These are phyloP conservation scores for Diutina neorugosa DNA, from an alignment of 1,139 yeast species.

Conservation along the genomic window DNA sequence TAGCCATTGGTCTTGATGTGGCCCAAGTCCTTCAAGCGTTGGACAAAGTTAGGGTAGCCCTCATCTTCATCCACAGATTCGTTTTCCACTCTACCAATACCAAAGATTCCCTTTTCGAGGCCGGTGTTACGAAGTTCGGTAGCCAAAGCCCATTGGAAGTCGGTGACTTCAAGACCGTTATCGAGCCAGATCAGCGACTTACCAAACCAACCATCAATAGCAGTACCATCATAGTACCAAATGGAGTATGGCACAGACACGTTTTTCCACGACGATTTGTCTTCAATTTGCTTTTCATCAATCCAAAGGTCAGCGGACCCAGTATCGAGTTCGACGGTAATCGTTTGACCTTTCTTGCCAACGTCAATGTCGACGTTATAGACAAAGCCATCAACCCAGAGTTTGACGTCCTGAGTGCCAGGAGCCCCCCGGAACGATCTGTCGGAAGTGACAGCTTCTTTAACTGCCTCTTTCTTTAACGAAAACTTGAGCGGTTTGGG, in stretches of 20 bases:
- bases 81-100: slow-evolving; percentile 5
- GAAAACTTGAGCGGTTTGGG: neutral
- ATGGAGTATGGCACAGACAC: slow-evolving; percentile 5
- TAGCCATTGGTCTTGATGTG: neutral
- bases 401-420: neutral
- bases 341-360: neutral
- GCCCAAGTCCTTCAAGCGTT: neutral
- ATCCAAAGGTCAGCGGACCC: neutral
- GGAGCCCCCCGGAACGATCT: neutral
- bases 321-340: neutral
- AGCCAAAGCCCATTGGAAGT: slow-evolving; percentile 8
- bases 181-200: slow-evolving; percentile 5
- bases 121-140: neutral
- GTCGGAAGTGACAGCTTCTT: neutral
- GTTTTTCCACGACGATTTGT: neutral
- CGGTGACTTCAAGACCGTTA: slow-evolving; percentile 3
- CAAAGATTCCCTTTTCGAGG: slow-evolving; percentile 6
- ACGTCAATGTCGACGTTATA: neutral
- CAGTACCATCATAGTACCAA: slow-evolving; percentile 6
- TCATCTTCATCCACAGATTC: neutral
- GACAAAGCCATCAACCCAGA: neutral
- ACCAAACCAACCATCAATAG: slow-evolving; percentile 6
- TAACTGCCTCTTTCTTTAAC: neutral
- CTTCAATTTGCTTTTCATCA: neutral
- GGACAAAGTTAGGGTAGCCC: neutral